Conservation (phyloP, 495 filamentous ascomycete genomes). For the Saxophila tyrrhenica region DNA sequence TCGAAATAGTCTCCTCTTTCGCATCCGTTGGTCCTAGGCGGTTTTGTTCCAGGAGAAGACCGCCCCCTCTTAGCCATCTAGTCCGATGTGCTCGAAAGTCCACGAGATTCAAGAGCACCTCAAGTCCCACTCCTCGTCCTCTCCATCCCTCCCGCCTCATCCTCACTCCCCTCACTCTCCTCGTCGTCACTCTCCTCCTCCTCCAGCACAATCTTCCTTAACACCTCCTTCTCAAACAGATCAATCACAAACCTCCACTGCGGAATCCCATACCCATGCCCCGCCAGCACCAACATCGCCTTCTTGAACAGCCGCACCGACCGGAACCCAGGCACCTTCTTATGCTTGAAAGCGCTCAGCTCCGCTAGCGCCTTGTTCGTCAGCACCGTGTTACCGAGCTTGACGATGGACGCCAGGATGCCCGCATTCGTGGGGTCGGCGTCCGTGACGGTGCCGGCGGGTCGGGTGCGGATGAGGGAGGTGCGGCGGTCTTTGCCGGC, state of each 20-base stretch:
- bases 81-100: neutral
- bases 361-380: slow-evolving; percentile 66
- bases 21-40: too few relatives aligned
- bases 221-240: slow-evolving; percentile 79
- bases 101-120: neutral
- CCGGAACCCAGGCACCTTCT: slow-evolving; percentile 57
- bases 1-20: too few relatives aligned
- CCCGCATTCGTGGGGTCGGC: slow-evolving; percentile 56
- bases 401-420: slow-evolving; percentile 67
- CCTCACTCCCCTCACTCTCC: neutral
- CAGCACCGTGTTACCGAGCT: slow-evolving; percentile 80
- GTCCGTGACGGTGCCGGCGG: slow-evolving; percentile 35
- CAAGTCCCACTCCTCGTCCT: neutral
- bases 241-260: slow-evolving; percentile 82
- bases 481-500: neutral
- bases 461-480: slow-evolving; percentile 19
- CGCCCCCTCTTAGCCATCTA: too few relatives aligned
- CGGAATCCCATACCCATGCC: slow-evolving; percentile 74
- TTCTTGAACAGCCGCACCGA: slow-evolving; percentile 69
- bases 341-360: slow-evolving; percentile 56
- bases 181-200: slow-evolving; percentile 42
- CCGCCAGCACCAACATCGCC: slow-evolving; percentile 75
- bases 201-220: slow-evolving; percentile 66
- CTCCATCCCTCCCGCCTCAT: neutral
- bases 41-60: too few relatives aligned